Evolutionary conservation across 2,329 filamentous ascomycete genomes (phyloP).

Genomic region (Penicillium brevicompactum): DNA sequence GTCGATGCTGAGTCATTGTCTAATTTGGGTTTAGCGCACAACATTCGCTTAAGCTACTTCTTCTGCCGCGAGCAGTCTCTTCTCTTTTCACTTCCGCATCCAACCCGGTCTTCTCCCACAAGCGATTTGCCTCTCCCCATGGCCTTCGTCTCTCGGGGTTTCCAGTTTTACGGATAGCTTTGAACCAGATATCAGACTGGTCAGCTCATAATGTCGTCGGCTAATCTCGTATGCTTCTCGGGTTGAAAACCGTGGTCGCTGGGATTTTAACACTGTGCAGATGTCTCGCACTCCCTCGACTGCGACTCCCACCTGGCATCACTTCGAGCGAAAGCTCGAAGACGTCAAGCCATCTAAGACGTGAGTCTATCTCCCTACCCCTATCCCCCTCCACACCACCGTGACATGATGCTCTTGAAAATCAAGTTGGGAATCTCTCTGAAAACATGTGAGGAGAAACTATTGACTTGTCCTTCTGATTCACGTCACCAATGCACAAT

Average conservation of each 20-base stretch:
- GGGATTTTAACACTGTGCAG: conserved; percentile 49
- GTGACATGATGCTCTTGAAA: conserved; percentile 73
- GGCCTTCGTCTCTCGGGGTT: conserved; percentile 35
- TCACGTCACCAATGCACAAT: conserved; percentile 23
- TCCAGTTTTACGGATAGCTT: conserved; percentile 37
- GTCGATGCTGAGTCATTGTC: not conserved
- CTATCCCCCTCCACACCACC: conserved; percentile 5
- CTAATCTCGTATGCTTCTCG: conserved; percentile 46
- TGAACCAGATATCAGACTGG: conserved; percentile 19
- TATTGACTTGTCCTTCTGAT: conserved; percentile 78
- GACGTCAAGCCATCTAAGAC: conserved; percentile 86
- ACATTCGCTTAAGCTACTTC: conserved; percentile 21
- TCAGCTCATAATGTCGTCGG: conserved; percentile 41
- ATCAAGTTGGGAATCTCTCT: conserved; percentile 99
- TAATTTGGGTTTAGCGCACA: conserved; percentile 30
- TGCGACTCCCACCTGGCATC: conserved; percentile 68
- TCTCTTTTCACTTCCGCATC: conserved; percentile 22
- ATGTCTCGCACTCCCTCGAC: conserved; percentile 72
- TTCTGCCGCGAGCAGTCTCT: conserved; percentile 17
- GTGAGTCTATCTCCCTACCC: conserved; percentile 58
- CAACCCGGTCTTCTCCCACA: conserved; percentile 19
- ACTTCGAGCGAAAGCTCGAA: conserved; percentile 79
- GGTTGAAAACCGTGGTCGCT: conserved; percentile 34
- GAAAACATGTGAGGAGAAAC: conserved; percentile 90
- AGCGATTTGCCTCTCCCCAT: conserved; percentile 32